A percentile compares a stretch with the other conserved stretches of the same genome.
Evolutionary conservation across 306 rosid species (phyloP).

Genomic region (Mimosa bimucronata): DNA sequence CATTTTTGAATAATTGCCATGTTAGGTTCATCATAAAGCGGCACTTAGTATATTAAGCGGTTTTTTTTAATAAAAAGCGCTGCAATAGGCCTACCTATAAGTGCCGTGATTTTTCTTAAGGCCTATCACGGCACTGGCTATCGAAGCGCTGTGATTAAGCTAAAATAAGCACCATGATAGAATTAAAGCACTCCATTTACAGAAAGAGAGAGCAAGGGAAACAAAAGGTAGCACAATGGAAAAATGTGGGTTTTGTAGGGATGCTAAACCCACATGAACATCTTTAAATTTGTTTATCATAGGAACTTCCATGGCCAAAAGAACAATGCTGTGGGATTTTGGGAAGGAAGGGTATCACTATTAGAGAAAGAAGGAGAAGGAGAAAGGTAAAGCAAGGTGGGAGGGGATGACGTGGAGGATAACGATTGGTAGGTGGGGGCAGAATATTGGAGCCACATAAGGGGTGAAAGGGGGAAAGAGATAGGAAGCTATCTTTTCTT

Average conservation of each 20-base stretch:
- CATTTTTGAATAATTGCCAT: too few relatives aligned
- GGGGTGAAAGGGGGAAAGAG: background rate
- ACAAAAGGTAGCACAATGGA: constrained; percentile 35
- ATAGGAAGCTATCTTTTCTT: background rate
- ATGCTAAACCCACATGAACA: constrained; percentile 35
- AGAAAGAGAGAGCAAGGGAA: constrained; percentile 45
- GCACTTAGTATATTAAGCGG: too few relatives aligned
- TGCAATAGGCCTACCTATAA: too few relatives aligned
- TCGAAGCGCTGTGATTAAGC: too few relatives aligned
- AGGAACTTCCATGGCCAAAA: constrained; percentile 54
- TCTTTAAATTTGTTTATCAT: constrained; percentile 46
- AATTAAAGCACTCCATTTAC: constrained; percentile 66
- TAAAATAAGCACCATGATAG: too few relatives aligned
- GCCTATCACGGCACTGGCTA: too few relatives aligned
- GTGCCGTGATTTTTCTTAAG: too few relatives aligned
- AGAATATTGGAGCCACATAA: constrained; percentile 43
- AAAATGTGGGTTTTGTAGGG: constrained; percentile 44
- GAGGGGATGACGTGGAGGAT: constrained; percentile 34
- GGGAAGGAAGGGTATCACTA: background rate
- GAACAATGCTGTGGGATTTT: background rate
- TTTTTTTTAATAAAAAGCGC: too few relatives aligned
- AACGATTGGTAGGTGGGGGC: background rate
- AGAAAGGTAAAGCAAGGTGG: background rate
- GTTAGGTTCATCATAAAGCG: too few relatives aligned
- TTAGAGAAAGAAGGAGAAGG: background rate